Conservation (phyloP, 495 filamentous ascomycete genomes). For the Bryoglossum gracile region DNA sequence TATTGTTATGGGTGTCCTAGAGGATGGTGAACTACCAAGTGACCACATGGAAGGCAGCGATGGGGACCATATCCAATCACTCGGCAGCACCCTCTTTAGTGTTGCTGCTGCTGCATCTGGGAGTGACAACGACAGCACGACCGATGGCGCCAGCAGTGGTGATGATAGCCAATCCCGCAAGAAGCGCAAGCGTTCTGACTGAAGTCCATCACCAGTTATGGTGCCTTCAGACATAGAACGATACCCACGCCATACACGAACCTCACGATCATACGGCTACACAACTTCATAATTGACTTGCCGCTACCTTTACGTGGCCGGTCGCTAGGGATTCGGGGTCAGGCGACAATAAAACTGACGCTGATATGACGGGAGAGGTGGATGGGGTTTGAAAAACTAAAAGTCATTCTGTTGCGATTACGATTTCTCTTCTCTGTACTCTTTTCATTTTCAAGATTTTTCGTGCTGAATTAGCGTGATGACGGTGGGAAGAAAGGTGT, state of each 20-base stretch:
- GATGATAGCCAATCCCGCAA: conserved; percentile 48
- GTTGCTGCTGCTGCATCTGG: conserved; percentile 61
- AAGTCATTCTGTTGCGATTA: conserved; percentile 19
- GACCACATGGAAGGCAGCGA: conserved; percentile 42
- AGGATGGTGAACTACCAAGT: conserved; percentile 49
- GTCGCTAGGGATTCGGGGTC: conserved; percentile 14
- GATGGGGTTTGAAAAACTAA: conserved; percentile 17
- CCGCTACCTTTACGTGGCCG: conserved; percentile 17
- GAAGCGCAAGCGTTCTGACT: conserved; percentile 70
- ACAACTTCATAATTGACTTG: conserved; percentile 12
- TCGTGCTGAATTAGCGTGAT: conserved; percentile 26
- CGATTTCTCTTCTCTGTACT: conserved; percentile 24
- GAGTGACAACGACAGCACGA: conserved; percentile 49
- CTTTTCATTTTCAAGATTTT: conserved; percentile 18
- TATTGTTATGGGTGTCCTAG: conserved; percentile 80
- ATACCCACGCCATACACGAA: conserved; percentile 12
- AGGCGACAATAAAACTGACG: conserved; percentile 18
- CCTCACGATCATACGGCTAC: conserved; percentile 14
- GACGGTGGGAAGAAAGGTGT: conserved; percentile 15
- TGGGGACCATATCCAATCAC: conserved; percentile 46
- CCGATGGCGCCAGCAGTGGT: conserved; percentile 43
- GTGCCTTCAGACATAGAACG: not conserved
- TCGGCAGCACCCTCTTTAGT: conserved; percentile 72
- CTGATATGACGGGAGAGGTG: conserved; percentile 17
- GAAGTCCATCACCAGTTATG: conserved; percentile 16